Evolutionary conservation across 208 protist genomes (phyloP).

Genomic region (Tritrichomonas musculus): DNA sequence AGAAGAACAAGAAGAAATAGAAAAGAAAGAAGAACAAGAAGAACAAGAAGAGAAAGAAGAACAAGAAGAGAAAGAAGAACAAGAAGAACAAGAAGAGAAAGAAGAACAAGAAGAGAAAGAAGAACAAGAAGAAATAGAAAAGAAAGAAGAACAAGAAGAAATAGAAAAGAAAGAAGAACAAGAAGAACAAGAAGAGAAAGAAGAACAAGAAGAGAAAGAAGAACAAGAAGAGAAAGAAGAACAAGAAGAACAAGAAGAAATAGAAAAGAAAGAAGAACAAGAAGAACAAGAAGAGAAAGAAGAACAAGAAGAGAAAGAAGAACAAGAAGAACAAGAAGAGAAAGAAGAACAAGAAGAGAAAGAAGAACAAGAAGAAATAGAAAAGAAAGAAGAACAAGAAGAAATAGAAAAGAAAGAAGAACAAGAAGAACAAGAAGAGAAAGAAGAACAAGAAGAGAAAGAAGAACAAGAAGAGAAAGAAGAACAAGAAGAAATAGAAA

Average conservation of each 20-base stretch:
- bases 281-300: not conserved
- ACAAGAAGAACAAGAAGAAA: not conserved
- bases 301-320: not conserved
- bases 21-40: slow-evolving; percentile 3
- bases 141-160: not conserved
- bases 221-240: not conserved
- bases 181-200: not conserved
- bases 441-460: slow-evolving; percentile 11
- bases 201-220: not conserved
- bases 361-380: not conserved
- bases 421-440: not conserved
- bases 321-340: not conserved
- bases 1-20: not conserved
- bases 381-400: not conserved
- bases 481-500: slow-evolving; percentile 1
- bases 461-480: slow-evolving; percentile 8
- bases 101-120: not conserved
- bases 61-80: slow-evolving; percentile 1
- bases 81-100: not conserved
- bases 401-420: not conserved
- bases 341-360: not conserved
- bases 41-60: slow-evolving; percentile 8
- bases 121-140: not conserved
- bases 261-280: not conserved
- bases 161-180: not conserved